These are phyloP conservation scores for Populus davidiana DNA, from an alignment of 345 rosid species.

Conservation along the genomic window DNA sequence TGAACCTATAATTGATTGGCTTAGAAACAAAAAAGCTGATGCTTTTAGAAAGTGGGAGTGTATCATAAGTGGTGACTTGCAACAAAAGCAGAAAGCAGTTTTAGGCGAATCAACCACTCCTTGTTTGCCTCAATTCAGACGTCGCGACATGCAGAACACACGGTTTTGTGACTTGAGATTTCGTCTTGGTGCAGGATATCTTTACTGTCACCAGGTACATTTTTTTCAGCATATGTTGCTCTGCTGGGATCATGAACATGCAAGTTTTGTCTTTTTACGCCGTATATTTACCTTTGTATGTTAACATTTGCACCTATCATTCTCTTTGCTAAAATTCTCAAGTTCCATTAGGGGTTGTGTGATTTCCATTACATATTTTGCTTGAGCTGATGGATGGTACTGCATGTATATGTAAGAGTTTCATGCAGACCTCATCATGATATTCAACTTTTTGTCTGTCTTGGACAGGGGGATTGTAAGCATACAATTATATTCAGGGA, in stretches of 20 bases:
- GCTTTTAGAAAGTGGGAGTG: slow-evolving; percentile 68
- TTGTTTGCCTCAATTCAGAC: slow-evolving; percentile 52
- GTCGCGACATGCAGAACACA: slow-evolving; percentile 54
- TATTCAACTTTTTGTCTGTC: background rate
- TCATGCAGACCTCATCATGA: background rate
- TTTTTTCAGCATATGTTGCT: background rate
- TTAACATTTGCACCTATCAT: background rate
- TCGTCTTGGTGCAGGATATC: slow-evolving; percentile 78
- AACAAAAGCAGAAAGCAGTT: slow-evolving; percentile 48
- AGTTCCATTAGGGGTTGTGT: background rate
- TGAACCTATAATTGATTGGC: slow-evolving; percentile 74
- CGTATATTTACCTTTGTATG: background rate
- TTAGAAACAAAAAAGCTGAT: slow-evolving; percentile 62
- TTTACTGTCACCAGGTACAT: slow-evolving; percentile 84
- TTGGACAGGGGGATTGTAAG: slow-evolving; percentile 77
- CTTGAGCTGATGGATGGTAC: background rate
- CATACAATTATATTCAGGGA: slow-evolving; percentile 76
- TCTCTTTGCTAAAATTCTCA: background rate
- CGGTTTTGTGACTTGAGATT: slow-evolving; percentile 66
- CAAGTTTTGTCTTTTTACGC: background rate
- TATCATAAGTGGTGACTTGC: slow-evolving; percentile 55
- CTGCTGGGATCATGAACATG: background rate
- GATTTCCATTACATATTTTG: background rate
- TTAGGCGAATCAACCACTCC: slow-evolving; percentile 39
- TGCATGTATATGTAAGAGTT: background rate